Percentiles rank a stretch among this genome's conserved stretches.
phyloP scores from a whole-genome alignment of 305 asterid genomes.

The Fraxinus baroniana region DNA sequence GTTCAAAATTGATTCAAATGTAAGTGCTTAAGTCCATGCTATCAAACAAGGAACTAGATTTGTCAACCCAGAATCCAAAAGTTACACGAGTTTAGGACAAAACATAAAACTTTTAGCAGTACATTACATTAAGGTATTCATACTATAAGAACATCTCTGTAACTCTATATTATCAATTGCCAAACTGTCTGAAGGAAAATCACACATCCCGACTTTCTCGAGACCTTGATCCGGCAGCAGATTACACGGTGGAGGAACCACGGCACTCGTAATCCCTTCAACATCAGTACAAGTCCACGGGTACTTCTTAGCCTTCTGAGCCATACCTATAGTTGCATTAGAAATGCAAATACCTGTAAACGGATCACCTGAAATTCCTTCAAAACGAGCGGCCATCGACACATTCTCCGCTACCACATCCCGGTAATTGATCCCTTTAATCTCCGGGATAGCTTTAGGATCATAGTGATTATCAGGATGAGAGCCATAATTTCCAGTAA shows the following conservation, averaged over 20 bases:
- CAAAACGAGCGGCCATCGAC: conserved; percentile 43
- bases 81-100: not conserved
- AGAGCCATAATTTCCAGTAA: conserved; percentile 56
- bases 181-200: conserved; percentile 23
- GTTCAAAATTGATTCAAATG: not conserved
- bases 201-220: conserved; percentile 29
- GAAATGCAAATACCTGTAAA: conserved; percentile 78
- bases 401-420: conserved; percentile 51
- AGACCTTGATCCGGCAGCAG: conserved; percentile 40
- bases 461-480: conserved; percentile 44
- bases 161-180: conserved; percentile 22
- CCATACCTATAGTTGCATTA: conserved; percentile 63
- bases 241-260: conserved; percentile 53
- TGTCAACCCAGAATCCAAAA: not conserved
- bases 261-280: conserved; percentile 48
- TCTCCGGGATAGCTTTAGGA: conserved; percentile 42
- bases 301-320: conserved; percentile 60
- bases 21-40: not conserved
- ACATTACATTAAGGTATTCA: conserved; percentile 11
- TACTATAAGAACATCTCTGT: conserved; percentile 24
- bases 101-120: not conserved
- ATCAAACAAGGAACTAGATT: not conserved
- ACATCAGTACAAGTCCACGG: conserved; percentile 55
- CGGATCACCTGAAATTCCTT: conserved; percentile 72
- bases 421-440: conserved; percentile 60